Conservation (phyloP, 306 rosid species). For the Dalbergia oliveri region DNA sequence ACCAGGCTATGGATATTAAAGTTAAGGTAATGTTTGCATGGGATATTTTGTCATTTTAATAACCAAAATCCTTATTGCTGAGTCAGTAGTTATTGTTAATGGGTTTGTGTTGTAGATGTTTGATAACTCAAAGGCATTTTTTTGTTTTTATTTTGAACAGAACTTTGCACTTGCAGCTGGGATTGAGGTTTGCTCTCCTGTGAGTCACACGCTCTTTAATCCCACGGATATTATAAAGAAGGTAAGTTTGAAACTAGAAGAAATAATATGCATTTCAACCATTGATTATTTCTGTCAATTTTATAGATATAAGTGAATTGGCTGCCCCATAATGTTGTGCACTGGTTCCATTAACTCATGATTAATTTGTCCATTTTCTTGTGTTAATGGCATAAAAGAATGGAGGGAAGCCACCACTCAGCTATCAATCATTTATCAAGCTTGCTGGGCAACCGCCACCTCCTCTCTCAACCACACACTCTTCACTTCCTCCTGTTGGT, state of each 20-base stretch:
- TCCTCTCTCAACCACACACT: constrained; percentile 54
- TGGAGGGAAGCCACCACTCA: constrained; percentile 92
- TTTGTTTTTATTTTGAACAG: constrained; percentile 44
- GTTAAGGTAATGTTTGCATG: constrained; percentile 63
- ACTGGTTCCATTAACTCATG: constrained; percentile 39
- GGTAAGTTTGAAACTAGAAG: constrained; percentile 57
- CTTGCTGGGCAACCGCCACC: constrained; percentile 76
- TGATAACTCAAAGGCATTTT: not conserved
- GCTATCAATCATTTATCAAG: constrained; percentile 86
- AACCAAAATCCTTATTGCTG: not conserved
- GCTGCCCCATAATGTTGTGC: not conserved
- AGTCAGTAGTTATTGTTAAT: not conserved
- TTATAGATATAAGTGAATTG: not conserved
- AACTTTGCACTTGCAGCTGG: constrained; percentile 68
- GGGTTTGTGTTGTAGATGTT: not conserved
- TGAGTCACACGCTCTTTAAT: constrained; percentile 88
- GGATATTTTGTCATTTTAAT: not conserved
- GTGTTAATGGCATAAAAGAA: constrained; percentile 63
- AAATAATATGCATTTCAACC: constrained; percentile 18
- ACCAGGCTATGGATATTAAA: constrained; percentile 73
- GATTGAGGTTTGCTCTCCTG: constrained; percentile 85
- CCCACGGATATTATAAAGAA: constrained; percentile 76
- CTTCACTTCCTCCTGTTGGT: constrained; percentile 82
- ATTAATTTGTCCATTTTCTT: constrained; percentile 39
- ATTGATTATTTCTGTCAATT: not conserved